Evolutionary conservation across 108 stramenopile species (phyloP).

Genomic region (Phaeodactylum tricornutum): DNA sequence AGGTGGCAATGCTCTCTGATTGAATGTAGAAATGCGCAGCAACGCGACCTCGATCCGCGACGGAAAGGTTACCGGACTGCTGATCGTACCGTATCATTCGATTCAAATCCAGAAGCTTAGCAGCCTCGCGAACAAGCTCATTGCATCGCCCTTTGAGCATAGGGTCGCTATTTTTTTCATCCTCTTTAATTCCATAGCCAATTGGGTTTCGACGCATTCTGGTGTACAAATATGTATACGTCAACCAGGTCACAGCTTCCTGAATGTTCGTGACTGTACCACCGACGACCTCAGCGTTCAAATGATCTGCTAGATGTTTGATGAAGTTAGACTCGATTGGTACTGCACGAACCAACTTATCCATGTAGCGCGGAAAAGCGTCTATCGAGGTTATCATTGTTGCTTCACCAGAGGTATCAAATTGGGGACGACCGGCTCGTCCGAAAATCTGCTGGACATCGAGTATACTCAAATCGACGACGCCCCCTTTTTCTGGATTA

Average conservation of each 20-base stretch:
- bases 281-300: constrained; percentile 97
- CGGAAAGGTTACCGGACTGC: constrained; percentile 82
- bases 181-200: constrained; percentile 85
- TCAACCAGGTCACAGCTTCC: constrained; percentile 92
- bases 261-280: constrained; percentile 91
- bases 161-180: constrained; percentile 72
- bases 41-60: constrained; percentile 88
- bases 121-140: constrained; percentile 79
- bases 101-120: constrained; percentile 66
- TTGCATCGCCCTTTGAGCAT: constrained; percentile 33
- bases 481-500: constrained; percentile 96
- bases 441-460: constrained; percentile 98
- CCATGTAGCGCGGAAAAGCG: constrained; percentile 84
- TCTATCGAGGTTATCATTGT: constrained; percentile 91
- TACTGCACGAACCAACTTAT: constrained; percentile 84
- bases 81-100: constrained; percentile 85
- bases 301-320: constrained; percentile 92
- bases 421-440: constrained; percentile 48
- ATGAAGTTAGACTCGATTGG: constrained; percentile 94
- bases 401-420: constrained; percentile 94
- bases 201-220: constrained; percentile 92
- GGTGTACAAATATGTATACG: constrained; percentile 95
- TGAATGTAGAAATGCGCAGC: constrained; percentile 98
- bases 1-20: constrained; percentile 88
- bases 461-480: constrained; percentile 89